Evolutionary conservation across 768 basidiomycete genomes (phyloP), one percentile per base, ranked within the genome.

Genomic region (Hericium coralloides): DNA sequence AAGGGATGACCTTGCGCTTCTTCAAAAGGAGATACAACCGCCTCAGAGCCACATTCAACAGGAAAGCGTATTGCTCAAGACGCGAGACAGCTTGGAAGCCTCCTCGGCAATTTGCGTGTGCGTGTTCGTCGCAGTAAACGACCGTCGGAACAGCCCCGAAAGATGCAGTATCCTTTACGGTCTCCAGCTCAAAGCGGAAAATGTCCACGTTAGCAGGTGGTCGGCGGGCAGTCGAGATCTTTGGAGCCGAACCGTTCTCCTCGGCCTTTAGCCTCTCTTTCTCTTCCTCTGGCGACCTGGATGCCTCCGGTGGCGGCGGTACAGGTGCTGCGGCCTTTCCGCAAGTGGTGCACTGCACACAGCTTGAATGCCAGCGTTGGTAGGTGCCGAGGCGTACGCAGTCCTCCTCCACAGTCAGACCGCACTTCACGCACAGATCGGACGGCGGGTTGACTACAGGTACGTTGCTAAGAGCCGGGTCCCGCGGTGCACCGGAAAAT

Each of bases 61-160:
- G 73, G 77, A 95, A 99, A 2, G 97, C 92, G 69, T 97, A 99
- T 68, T 99, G 97, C 74, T 99, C 97, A 61, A 99, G 73, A 56
- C 95, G 79, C 59, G 95, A 92, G 15, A 97, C 97, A 17, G 90
- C 79, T 66, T 91, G 89, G 72, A 98, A 98, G 12, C 95, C 93
- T 22, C 72, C 66, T 56, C 81, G 76, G 65, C 87, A 90, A 15
- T 79, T 80, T 25, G 72, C 64, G 66, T 85, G 83, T 8, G 79
- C 83, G 68, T 95, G 94, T 14, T 87, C 84, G 5, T 77, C 79
- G 69, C 95, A 98, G 58, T 84, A 80, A 60, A 92, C 83, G 52
- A 82, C 73, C 31, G 79, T 83, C 20, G 89, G 89, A 23, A 88
- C 80, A 58, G 83, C 80, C 55, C 87, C 87, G 71, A 87, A 88